Evolutionary conservation across 495 filamentous ascomycete species (phyloP).

Genomic region (Letharia lupina): DNA sequence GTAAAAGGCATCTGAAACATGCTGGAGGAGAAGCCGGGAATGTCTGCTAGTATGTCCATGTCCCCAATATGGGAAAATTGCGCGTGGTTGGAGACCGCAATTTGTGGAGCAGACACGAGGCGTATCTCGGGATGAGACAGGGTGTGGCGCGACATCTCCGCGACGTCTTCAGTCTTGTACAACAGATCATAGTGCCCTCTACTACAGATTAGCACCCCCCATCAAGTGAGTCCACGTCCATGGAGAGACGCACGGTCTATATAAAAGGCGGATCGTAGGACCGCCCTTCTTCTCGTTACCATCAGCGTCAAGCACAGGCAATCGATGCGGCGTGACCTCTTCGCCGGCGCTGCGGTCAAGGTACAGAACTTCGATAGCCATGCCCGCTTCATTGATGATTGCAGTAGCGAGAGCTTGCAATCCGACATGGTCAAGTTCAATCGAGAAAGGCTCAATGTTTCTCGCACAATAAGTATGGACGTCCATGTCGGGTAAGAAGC

Average conservation of each 20-base stretch:
- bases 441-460: slow-evolving; percentile 61
- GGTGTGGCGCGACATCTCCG: slow-evolving; percentile 25
- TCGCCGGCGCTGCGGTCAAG: slow-evolving; percentile 79
- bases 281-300: slow-evolving; percentile 26
- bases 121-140: slow-evolving; percentile 16
- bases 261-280: slow-evolving; percentile 57
- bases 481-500: slow-evolving; percentile 53
- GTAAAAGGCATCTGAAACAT: background rate
- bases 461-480: slow-evolving; percentile 63
- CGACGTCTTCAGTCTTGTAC: slow-evolving; percentile 57
- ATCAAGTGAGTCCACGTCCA: background rate
- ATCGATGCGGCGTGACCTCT: slow-evolving; percentile 50
- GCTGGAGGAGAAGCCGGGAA: slow-evolving; percentile 7
- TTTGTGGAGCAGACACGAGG: slow-evolving; percentile 15
- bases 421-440: slow-evolving; percentile 85
- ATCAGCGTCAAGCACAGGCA: slow-evolving; percentile 40
- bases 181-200: slow-evolving; percentile 93
- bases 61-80: background rate
- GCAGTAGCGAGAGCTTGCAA: slow-evolving; percentile 69
- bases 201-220: slow-evolving; percentile 4
- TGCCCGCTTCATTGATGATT: slow-evolving; percentile 67
- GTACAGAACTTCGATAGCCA: slow-evolving; percentile 82
- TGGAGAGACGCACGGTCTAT: slow-evolving; percentile 53
- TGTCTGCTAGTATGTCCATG: background rate
- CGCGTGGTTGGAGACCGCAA: slow-evolving; percentile 6